These are phyloP conservation scores for Grosmannia clavigera DNA, from an alignment of 2,329 filamentous ascomycete species.

Conservation along the genomic window DNA sequence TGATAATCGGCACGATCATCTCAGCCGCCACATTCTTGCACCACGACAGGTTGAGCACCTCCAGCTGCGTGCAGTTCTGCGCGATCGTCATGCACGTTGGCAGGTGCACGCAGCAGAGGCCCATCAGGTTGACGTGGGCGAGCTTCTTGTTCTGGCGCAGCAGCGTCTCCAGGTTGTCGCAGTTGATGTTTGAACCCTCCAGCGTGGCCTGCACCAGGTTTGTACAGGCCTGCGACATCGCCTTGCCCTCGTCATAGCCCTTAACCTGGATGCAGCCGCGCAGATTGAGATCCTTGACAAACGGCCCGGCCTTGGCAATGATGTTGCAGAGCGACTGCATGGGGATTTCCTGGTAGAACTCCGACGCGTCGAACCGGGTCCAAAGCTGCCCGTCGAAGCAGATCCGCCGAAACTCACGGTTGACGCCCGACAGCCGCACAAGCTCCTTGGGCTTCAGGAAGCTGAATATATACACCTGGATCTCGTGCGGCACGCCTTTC, in stretches of 20 bases:
- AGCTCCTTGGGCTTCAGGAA: slow-evolving; percentile 72
- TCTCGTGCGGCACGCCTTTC: slow-evolving; percentile 68
- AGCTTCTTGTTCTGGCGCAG: slow-evolving; percentile 62
- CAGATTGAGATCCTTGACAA: slow-evolving; percentile 81
- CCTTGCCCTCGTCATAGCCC: slow-evolving; percentile 64
- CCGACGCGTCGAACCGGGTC: slow-evolving; percentile 70
- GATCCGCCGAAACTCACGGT: slow-evolving; percentile 63
- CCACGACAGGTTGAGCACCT: slow-evolving; percentile 84
- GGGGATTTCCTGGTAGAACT: slow-evolving; percentile 80
- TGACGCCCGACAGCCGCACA: slow-evolving; percentile 64
- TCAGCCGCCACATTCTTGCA: slow-evolving; percentile 73
- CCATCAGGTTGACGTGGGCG: slow-evolving; percentile 76
- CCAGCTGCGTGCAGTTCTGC: slow-evolving; percentile 66
- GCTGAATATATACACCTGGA: slow-evolving; percentile 65
- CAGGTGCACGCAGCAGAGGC: slow-evolving; percentile 68
- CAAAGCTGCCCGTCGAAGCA: slow-evolving; percentile 95
- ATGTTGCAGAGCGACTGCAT: slow-evolving; percentile 74
- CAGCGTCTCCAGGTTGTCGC: slow-evolving; percentile 66
- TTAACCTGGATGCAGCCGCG: slow-evolving; percentile 82
- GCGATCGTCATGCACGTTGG: slow-evolving; percentile 78
- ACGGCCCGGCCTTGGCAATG: slow-evolving; percentile 74
- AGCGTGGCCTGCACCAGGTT: slow-evolving; percentile 82
- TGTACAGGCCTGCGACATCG: slow-evolving; percentile 69
- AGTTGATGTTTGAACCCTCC: slow-evolving; percentile 70
- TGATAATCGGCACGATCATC: slow-evolving; percentile 60